Evolutionary conservation across 1,284 basidiomycete species (phyloP).

Genomic region (Ceratobasidium sp.): DNA sequence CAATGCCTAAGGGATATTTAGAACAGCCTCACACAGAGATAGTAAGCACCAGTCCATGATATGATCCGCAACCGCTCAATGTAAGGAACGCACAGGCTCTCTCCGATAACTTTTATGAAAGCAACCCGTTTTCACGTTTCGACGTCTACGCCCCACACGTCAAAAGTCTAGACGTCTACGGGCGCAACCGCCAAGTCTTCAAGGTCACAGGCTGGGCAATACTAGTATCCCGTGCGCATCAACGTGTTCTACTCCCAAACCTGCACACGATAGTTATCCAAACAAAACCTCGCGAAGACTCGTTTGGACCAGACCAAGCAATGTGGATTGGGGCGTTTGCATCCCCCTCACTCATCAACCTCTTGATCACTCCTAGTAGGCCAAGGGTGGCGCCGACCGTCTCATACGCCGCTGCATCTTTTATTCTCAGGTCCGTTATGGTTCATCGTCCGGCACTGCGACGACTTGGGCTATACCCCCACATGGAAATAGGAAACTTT

Average conservation of each 20-base stretch:
- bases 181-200: background rate
- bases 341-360: background rate
- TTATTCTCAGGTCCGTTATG: background rate
- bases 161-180: background rate
- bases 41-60: too few species aligned
- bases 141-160: conserved; percentile 23
- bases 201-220: background rate
- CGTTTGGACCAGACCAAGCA: background rate
- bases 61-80: background rate
- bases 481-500: background rate
- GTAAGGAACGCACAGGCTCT: background rate
- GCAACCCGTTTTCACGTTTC: background rate
- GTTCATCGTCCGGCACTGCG: background rate
- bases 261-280: background rate
- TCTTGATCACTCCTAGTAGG: background rate
- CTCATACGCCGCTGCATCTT: background rate
- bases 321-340: conserved; percentile 3
- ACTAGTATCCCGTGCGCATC: background rate
- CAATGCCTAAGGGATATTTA: too few species aligned
- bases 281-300: background rate
- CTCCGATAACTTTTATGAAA: background rate
- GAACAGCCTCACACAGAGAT: too few species aligned
- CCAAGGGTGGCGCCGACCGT: background rate
- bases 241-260: background rate
- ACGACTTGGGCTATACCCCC: background rate